phyloP scores from a whole-genome alignment of 148 eudicot genomes.

The Bassia scoparia region DNA sequence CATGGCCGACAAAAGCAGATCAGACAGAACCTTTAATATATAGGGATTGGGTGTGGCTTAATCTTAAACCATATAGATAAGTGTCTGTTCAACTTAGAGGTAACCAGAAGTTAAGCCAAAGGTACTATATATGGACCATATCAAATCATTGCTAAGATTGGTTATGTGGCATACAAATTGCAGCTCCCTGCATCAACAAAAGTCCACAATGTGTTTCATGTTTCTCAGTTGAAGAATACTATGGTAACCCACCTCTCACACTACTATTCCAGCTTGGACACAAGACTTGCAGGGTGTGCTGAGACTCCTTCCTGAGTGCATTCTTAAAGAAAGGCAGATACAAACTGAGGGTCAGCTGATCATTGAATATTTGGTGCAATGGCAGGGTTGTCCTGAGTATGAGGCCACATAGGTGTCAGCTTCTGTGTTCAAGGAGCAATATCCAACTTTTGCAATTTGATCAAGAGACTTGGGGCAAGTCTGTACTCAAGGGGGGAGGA shows the following conservation, averaged over 20 bases:
- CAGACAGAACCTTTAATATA: background rate
- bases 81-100: background rate
- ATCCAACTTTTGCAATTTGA: too few species aligned
- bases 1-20: background rate
- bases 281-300: background rate
- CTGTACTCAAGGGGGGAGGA: too few species aligned
- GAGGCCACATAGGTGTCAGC: too few species aligned
- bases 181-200: background rate
- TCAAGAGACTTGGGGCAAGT: too few species aligned
- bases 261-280: background rate
- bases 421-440: too few species aligned
- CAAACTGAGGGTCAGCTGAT: too few species aligned
- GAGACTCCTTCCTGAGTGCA: too few species aligned
- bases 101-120: background rate
- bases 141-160: background rate
- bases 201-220: constrained; percentile 4
- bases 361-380: too few species aligned
- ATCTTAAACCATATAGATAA: constrained; percentile 3
- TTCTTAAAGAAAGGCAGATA: too few species aligned
- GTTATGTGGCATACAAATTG: background rate
- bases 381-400: too few species aligned
- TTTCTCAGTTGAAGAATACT: background rate
- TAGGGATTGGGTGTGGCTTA: background rate
- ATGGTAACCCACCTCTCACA: background rate
- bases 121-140: background rate